Conservation (phyloP, 1,284 basidiomycete genomes). For the Xerocomus amazonicus region DNA sequence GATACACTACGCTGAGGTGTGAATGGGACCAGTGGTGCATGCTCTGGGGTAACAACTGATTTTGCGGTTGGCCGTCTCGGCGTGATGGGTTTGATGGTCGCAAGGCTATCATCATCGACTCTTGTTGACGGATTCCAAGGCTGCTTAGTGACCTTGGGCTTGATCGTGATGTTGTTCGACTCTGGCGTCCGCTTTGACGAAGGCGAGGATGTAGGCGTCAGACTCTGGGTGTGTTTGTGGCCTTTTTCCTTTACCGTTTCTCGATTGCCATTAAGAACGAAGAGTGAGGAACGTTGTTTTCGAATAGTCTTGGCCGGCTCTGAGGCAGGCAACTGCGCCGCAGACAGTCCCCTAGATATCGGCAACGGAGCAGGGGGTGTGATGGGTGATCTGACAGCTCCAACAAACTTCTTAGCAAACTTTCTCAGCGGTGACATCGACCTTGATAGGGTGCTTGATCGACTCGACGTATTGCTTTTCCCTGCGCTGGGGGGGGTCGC, state of each 20-base stretch:
- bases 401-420: slow-evolving; percentile 64
- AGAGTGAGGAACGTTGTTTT: slow-evolving; percentile 58
- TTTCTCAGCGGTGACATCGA: slow-evolving; percentile 77
- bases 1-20: slow-evolving; percentile 57
- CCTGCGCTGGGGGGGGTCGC: slow-evolving; percentile 56
- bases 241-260: slow-evolving; percentile 43
- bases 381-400: slow-evolving; percentile 40
- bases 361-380: slow-evolving; percentile 46
- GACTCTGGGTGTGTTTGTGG: slow-evolving; percentile 67
- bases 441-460: slow-evolving; percentile 55
- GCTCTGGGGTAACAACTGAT: slow-evolving; percentile 39
- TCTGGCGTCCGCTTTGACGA: slow-evolving; percentile 33
- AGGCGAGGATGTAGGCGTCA: slow-evolving; percentile 66
- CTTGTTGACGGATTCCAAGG: slow-evolving; percentile 80
- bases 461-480: slow-evolving; percentile 44
- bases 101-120: slow-evolving; percentile 48
- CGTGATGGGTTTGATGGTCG: slow-evolving; percentile 47
- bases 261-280: slow-evolving; percentile 44
- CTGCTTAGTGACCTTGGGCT: slow-evolving; percentile 42
- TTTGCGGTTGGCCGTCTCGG: slow-evolving; percentile 47
- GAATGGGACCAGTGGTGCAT: slow-evolving; percentile 47
- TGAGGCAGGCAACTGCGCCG: slow-evolving; percentile 39
- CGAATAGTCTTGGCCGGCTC: slow-evolving; percentile 49
- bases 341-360: slow-evolving; percentile 25
- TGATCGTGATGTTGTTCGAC: slow-evolving; percentile 42